A percentile compares a stretch with the other conserved stretches of the same genome.
Evolutionary conservation across 352 stramenopile genomes (phyloP).

Genomic region (Phytophthora tentaculata): DNA sequence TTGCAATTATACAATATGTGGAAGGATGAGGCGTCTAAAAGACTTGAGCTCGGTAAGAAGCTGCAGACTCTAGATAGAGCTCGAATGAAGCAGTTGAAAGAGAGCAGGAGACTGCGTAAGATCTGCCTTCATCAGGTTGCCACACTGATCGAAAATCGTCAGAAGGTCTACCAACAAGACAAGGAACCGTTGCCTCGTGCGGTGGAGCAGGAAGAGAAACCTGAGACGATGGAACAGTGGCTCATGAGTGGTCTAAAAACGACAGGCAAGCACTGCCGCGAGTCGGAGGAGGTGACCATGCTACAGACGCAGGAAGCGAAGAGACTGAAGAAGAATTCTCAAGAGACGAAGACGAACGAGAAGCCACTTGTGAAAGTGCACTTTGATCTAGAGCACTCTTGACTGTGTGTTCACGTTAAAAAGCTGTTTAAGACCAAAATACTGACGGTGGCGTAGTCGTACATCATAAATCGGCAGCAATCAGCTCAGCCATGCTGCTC

Average conservation of each 20-base stretch:
- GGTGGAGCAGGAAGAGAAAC: background rate
- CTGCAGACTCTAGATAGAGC: background rate
- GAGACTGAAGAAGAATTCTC: background rate
- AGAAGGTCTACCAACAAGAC: background rate
- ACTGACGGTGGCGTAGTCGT: too few relatives aligned
- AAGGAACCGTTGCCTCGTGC: background rate
- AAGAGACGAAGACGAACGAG: background rate
- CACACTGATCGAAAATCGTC: background rate
- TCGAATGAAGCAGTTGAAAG: constrained; percentile 2
- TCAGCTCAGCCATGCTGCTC: too few relatives aligned
- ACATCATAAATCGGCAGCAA: too few relatives aligned
- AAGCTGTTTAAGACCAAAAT: too few relatives aligned
- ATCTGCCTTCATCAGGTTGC: constrained; percentile 3
- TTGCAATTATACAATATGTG: constrained; percentile 4
- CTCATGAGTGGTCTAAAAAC: background rate
- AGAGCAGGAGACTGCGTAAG: constrained; percentile 4
- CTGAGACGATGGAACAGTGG: constrained; percentile 11
- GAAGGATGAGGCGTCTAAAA: constrained; percentile 5
- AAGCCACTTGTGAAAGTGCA: too few relatives aligned
- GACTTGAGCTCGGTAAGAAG: constrained; percentile 10
- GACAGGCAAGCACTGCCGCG: background rate
- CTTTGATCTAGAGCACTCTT: too few relatives aligned
- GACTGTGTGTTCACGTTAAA: too few relatives aligned
- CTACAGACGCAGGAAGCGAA: background rate
- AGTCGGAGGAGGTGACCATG: background rate